Conservation (phyloP, 768 basidiomycete genomes). For the Suillus spraguei region DNA sequence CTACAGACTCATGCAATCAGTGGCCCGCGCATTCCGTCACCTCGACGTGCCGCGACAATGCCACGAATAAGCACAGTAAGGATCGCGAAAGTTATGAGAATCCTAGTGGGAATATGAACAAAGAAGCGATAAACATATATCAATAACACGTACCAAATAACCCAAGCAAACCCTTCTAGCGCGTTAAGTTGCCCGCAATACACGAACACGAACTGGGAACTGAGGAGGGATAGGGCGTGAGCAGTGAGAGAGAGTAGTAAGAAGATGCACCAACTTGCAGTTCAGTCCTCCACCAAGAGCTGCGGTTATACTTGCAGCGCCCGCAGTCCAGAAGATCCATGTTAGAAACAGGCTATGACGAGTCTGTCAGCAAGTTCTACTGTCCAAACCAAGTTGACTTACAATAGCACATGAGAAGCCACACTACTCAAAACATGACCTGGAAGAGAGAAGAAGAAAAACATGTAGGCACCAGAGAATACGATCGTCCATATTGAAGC, state of each 20-base stretch:
- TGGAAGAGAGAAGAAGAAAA: conserved; percentile 55
- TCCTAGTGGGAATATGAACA: conserved; percentile 42
- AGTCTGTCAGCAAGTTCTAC: conserved; percentile 3
- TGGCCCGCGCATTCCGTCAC: conserved; percentile 66
- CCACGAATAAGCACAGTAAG: conserved; percentile 62
- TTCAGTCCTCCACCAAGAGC: conserved; percentile 69
- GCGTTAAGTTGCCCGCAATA: conserved; percentile 83
- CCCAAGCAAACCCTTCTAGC: conserved; percentile 74
- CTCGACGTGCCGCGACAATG: conserved; percentile 57
- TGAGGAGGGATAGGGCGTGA: conserved; percentile 13
- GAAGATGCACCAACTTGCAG: conserved; percentile 53
- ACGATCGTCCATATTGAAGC: conserved; percentile 71
- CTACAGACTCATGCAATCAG: conserved; percentile 40
- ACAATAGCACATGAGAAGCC: conserved; percentile 66
- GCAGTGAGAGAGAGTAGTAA: not conserved
- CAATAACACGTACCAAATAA: conserved; percentile 56
- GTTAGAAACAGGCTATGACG: conserved; percentile 58
- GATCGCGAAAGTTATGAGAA: conserved; percentile 63
- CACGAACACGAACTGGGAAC: conserved; percentile 46
- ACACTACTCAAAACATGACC: conserved; percentile 59
- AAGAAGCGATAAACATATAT: not conserved
- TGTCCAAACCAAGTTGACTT: conserved; percentile 29
- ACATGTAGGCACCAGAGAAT: conserved; percentile 51
- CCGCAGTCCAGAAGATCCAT: conserved; percentile 81
- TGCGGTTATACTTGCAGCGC: conserved; percentile 68